Conservation (phyloP, 2,329 filamentous ascomycete genomes). For the Fusarium torulosum region DNA sequence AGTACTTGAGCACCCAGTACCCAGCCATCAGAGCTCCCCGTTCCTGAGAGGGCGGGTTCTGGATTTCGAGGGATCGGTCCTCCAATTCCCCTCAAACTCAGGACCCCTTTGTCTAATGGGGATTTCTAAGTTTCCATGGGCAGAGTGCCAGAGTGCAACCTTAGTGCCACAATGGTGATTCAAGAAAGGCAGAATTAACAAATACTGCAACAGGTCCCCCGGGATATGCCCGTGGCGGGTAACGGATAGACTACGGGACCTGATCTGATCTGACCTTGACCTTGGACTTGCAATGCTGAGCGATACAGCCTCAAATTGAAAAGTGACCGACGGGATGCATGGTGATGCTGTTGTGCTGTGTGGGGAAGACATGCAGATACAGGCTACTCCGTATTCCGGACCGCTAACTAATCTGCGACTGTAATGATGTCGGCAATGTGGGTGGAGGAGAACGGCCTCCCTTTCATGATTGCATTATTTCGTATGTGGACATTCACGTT, state of each 20-base stretch:
- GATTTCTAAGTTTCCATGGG: conserved; percentile 16
- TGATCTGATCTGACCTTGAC: conserved; percentile 1
- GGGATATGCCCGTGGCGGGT: conserved; percentile 33
- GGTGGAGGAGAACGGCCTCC: conserved; percentile 30
- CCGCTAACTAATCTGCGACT: conserved; percentile 4
- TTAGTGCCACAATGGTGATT: conserved; percentile 9
- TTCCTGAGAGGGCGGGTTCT: conserved; percentile 32
- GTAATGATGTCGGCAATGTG: conserved; percentile 32
- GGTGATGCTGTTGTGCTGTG: conserved; percentile 4
- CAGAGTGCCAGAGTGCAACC: no score
- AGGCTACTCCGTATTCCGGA: background rate
- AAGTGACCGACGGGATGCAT: conserved; percentile 10
- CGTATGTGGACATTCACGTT: background rate
- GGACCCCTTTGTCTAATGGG: conserved; percentile 39
- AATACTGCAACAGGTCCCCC: background rate
- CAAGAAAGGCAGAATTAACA: background rate
- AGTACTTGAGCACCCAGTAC: conserved; percentile 33
- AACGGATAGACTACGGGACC: conserved; percentile 4
- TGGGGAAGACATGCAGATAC: conserved; percentile 37
- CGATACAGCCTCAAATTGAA: conserved; percentile 38
- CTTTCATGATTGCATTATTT: conserved; percentile 22
- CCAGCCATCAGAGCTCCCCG: conserved; percentile 26
- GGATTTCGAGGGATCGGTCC: conserved; percentile 41
- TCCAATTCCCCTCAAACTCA: conserved; percentile 48
- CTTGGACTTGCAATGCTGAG: conserved; percentile 23